Conservation (phyloP, 2,329 filamentous ascomycete genomes). For the Xylariomycetidae sp. region DNA sequence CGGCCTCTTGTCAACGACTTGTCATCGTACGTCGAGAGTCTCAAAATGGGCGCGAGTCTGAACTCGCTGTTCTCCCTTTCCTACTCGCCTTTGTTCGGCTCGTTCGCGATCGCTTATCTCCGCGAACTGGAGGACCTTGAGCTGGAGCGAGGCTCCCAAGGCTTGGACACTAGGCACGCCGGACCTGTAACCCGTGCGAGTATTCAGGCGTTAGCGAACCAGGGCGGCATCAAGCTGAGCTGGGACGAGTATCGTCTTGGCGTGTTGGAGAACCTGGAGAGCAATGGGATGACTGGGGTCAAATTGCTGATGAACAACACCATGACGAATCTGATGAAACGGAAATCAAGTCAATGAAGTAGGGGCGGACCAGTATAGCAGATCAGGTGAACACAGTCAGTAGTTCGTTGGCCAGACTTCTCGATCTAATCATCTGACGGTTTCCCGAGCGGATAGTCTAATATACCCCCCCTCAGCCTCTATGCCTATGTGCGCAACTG, state of each 20-base stretch:
- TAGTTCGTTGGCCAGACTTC: constrained; percentile 1
- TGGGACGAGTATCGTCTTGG: constrained; percentile 72
- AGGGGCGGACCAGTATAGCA: no score
- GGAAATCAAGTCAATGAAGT: constrained; percentile 17
- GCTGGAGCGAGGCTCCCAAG: constrained; percentile 29
- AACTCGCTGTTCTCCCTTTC: constrained; percentile 51
- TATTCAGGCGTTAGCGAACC: constrained; percentile 54
- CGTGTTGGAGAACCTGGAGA: constrained; percentile 63
- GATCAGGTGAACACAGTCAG: no score
- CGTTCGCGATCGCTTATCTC: constrained; percentile 49
- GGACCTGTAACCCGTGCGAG: constrained; percentile 66
- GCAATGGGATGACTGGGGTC: constrained; percentile 58
- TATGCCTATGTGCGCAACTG: no score
- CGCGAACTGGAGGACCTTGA: constrained; percentile 52
- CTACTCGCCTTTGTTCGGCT: constrained; percentile 50
- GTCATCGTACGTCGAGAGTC: constrained; percentile 39
- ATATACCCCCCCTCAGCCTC: no score
- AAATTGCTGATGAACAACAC: constrained; percentile 71
- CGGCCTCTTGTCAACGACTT: constrained; percentile 38
- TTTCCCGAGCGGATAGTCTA: no score
- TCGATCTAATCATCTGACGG: no score
- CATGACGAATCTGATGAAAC: constrained; percentile 65
- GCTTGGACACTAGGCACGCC: constrained; percentile 46
- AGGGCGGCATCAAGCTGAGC: constrained; percentile 58
- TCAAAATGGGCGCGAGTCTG: constrained; percentile 43